Evolutionary conservation across 257 asterid genomes (phyloP).

Genomic region (Solanum paucissectum): DNA sequence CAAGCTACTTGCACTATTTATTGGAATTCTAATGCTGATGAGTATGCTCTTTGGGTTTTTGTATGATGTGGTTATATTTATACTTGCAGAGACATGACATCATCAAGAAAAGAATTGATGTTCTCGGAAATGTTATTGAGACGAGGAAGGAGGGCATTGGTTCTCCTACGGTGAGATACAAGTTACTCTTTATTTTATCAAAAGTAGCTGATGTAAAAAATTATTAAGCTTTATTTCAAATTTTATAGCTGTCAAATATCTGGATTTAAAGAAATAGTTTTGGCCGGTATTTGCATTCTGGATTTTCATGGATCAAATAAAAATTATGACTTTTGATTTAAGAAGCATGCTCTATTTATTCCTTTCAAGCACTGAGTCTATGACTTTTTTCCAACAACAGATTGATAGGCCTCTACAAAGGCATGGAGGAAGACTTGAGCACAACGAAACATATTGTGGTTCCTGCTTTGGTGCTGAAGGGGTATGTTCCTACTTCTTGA

Average conservation of each 20-base stretch:
- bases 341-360: neutral
- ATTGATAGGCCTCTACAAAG: constrained; percentile 75
- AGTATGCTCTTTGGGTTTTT: neutral
- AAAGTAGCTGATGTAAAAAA: neutral
- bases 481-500: constrained; percentile 31
- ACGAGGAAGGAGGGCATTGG: constrained; percentile 92
- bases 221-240: neutral
- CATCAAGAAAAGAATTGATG: constrained; percentile 85
- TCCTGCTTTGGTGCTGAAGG: constrained; percentile 93
- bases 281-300: neutral
- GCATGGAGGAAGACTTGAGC: constrained; percentile 97
- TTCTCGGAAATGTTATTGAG: constrained; percentile 80
- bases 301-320: neutral
- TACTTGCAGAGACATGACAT: constrained; percentile 88
- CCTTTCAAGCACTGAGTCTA: neutral
- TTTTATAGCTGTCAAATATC: neutral
- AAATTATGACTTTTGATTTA: neutral
- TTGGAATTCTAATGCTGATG: neutral
- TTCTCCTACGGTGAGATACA: constrained; percentile 58
- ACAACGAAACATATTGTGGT: constrained; percentile 96
- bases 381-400: constrained; percentile 21
- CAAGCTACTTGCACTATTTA: neutral
- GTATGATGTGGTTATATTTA: constrained; percentile 11
- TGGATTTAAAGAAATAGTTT: neutral
- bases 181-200: neutral